phyloP scores from a whole-genome alignment of 208 protist genomes.

The Lotmaria passim region DNA sequence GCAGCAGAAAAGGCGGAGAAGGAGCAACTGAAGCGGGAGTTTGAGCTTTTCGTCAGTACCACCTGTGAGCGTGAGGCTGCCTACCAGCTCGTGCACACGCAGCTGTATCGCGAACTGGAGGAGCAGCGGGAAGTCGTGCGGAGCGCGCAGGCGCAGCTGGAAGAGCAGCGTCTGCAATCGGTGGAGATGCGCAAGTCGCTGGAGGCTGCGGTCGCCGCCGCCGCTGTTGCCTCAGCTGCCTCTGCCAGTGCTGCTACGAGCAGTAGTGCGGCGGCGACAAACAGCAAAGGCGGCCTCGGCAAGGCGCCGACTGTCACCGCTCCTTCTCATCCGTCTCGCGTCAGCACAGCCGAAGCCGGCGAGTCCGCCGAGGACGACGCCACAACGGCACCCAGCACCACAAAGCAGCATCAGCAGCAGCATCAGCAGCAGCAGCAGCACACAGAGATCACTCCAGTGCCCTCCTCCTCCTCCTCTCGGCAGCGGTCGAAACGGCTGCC shows the following conservation, averaged over 20 bases:
- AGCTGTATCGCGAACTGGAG: conserved; percentile 52
- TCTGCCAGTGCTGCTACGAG: not conserved
- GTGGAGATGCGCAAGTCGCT: conserved; percentile 17
- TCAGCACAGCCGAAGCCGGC: not conserved
- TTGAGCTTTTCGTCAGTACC: conserved; percentile 71
- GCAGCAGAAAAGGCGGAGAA: conserved; percentile 32
- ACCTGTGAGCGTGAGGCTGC: conserved; percentile 72
- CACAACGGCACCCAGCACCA: too few relatives aligned
- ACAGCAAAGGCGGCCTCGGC: not conserved
- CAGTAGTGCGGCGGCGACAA: too few relatives aligned
- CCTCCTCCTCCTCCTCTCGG: not conserved
- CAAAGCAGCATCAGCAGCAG: too few relatives aligned
- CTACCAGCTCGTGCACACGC: conserved; percentile 61
- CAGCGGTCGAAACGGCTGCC: not conserved
- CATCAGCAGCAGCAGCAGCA: too few relatives aligned
- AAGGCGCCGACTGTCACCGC: not conserved
- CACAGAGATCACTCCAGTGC: too few relatives aligned
- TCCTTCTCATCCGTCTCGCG: not conserved
- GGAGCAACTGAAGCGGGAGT: conserved; percentile 50
- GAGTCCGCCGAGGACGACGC: not conserved
- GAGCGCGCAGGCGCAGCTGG: conserved; percentile 48
- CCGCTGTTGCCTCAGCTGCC: not conserved
- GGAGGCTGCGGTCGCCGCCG: conserved; percentile 9
- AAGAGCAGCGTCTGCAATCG: conserved; percentile 31
- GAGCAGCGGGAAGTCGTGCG: conserved; percentile 38